Conservation (phyloP, 768 basidiomycete species). For the Leucocoprinus sp. region DNA sequence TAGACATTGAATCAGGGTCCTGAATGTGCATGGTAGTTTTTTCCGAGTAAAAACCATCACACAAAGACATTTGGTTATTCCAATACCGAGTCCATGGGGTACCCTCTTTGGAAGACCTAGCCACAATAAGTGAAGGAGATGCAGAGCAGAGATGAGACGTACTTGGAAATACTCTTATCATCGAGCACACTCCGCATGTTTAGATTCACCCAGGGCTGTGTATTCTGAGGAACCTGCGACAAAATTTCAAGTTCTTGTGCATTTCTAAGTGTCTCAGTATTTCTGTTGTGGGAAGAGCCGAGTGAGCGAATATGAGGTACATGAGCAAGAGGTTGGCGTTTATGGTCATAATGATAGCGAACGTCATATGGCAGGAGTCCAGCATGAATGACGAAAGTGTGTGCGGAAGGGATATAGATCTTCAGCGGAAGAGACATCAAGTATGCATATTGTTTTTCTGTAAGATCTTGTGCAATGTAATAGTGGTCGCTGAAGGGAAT, state of each 20-base stretch:
- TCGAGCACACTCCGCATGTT: conserved; percentile 57
- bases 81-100: conserved; percentile 72
- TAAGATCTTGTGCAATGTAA: conserved; percentile 59
- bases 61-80: conserved; percentile 55
- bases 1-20: background rate
- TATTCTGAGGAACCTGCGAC: conserved; percentile 64
- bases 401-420: conserved; percentile 67
- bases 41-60: conserved; percentile 37
- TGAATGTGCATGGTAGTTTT: conserved; percentile 3
- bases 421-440: conserved; percentile 65
- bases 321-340: conserved; percentile 64
- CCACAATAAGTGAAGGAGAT: background rate
- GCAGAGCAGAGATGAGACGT: conserved; percentile 8
- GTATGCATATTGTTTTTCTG: conserved; percentile 59
- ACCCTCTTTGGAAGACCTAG: conserved; percentile 32
- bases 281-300: background rate
- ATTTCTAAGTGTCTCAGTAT: conserved; percentile 30
- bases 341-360: conserved; percentile 33
- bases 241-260: conserved; percentile 68
- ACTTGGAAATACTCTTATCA: conserved; percentile 38
- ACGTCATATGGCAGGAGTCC: conserved; percentile 76
- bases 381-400: conserved; percentile 75
- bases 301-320: conserved; percentile 32
- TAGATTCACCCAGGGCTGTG: conserved; percentile 63
- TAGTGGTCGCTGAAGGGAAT: conserved; percentile 72